phyloP scores from a whole-genome alignment of 768 basidiomycete species.

The Imleria badia region DNA sequence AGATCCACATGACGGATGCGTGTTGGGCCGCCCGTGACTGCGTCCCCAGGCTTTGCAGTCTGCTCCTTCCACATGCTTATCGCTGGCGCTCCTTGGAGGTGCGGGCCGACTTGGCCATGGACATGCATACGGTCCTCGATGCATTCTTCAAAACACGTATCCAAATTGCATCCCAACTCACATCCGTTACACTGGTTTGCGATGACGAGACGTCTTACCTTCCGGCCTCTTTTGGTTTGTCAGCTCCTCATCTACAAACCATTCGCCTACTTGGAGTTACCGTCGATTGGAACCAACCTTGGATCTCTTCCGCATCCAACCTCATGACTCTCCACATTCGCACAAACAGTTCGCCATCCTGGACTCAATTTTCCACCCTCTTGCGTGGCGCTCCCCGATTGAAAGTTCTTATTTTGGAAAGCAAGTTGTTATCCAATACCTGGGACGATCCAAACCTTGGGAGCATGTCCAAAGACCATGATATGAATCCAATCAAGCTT shows the following conservation, averaged over 20 bases:
- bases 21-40: not conserved
- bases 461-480: too few species aligned
- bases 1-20: not conserved
- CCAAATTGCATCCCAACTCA: not conserved
- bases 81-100: not conserved
- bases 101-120: accelerated
- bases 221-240: not conserved
- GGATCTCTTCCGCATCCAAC: not conserved
- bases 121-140: not conserved
- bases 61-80: not conserved
- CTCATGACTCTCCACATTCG: not conserved
- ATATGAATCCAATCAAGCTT: not conserved
- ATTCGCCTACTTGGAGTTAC: not conserved
- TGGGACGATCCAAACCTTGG: too few species aligned
- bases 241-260: not conserved
- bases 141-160: not conserved
- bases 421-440: too few species aligned
- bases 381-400: not conserved
- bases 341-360: not conserved
- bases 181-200: not conserved
- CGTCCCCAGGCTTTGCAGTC: not conserved
- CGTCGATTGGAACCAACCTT: not conserved
- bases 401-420: not conserved
- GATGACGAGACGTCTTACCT: not conserved
- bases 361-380: not conserved